phyloP scores from a whole-genome alignment of 495 filamentous ascomycete species.

The Halenospora varia region DNA sequence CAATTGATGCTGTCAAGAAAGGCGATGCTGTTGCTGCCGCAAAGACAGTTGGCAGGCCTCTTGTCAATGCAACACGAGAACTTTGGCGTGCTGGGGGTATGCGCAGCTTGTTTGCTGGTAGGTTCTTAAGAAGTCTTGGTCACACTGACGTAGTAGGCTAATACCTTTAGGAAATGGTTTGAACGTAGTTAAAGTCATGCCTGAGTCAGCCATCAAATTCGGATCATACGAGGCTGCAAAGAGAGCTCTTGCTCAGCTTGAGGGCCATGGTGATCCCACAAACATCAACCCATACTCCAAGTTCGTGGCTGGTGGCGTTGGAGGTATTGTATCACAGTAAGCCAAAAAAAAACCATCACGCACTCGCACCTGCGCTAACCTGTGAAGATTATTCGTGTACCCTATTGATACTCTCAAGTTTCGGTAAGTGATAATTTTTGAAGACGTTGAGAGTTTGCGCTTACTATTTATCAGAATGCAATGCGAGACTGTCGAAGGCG shows the following conservation, averaged over 20 bases:
- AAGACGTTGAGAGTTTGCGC: constrained; percentile 36
- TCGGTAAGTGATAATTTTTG: constrained; percentile 24
- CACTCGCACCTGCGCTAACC: no score
- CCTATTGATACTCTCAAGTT: constrained; percentile 98
- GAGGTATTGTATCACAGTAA: constrained; percentile 90
- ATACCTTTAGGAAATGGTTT: constrained; percentile 80
- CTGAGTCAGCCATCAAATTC: constrained; percentile 95
- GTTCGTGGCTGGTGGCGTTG: constrained; percentile 82
- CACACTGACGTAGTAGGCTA: constrained; percentile 26
- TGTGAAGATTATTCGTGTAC: constrained; percentile 77
- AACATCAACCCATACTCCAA: constrained; percentile 77
- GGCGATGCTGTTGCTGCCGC: constrained; percentile 64
- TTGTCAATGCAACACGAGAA: constrained; percentile 66
- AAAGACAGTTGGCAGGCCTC: constrained; percentile 60
- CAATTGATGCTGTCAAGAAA: constrained; percentile 47
- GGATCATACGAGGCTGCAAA: constrained; percentile 96
- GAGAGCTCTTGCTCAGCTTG: constrained; percentile 75
- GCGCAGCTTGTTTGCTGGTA: constrained; percentile 91
- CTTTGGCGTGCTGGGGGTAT: constrained; percentile 87
- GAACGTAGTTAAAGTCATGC: constrained; percentile 97
- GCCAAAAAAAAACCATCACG: no score
- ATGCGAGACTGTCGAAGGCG: constrained; percentile 85
- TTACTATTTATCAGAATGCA: constrained; percentile 57
- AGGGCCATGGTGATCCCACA: constrained; percentile 82
- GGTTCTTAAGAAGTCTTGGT: constrained; percentile 26